Conservation (phyloP, 176 grass and related monocot species). For the Oryza longistaminata region DNA sequence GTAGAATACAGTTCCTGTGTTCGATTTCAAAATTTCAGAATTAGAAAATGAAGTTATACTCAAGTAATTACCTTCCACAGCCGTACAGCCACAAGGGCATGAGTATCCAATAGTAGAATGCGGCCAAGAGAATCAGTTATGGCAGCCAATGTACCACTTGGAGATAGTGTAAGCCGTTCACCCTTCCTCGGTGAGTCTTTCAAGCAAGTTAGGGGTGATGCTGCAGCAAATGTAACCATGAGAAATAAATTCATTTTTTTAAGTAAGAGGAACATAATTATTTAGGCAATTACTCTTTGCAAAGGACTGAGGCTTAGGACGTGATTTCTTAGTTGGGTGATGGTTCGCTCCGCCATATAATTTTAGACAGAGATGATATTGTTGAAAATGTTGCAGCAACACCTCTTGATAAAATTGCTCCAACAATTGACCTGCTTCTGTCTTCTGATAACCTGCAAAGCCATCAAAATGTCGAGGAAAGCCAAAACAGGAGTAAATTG, state of each 20-base stretch:
- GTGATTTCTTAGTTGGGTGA: slow-evolving; percentile 69
- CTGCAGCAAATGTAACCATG: slow-evolving; percentile 50
- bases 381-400: slow-evolving; percentile 88
- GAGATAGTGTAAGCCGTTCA: slow-evolving; percentile 83
- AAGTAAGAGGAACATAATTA: slow-evolving; percentile 35
- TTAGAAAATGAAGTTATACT: neutral
- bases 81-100: slow-evolving; percentile 88
- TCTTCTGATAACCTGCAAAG: slow-evolving; percentile 83
- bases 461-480: slow-evolving; percentile 6
- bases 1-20: neutral
- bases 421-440: slow-evolving; percentile 92
- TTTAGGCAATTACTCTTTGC: slow-evolving; percentile 70
- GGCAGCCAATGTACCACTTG: slow-evolving; percentile 85
- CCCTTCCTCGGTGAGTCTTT: slow-evolving; percentile 92
- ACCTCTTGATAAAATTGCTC: slow-evolving; percentile 92
- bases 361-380: slow-evolving; percentile 87
- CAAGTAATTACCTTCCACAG: slow-evolving; percentile 79
- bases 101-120: slow-evolving; percentile 85
- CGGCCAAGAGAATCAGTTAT: slow-evolving; percentile 97
- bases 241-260: slow-evolving; percentile 14
- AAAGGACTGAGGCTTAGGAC: slow-evolving; percentile 80
- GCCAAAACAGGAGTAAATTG: neutral
- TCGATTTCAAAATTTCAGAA: neutral
- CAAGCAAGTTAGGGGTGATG: slow-evolving; percentile 80
- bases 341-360: slow-evolving; percentile 79